Evolutionary conservation across 306 rosid species (phyloP).

Genomic region (Pyrus bretschneideri): DNA sequence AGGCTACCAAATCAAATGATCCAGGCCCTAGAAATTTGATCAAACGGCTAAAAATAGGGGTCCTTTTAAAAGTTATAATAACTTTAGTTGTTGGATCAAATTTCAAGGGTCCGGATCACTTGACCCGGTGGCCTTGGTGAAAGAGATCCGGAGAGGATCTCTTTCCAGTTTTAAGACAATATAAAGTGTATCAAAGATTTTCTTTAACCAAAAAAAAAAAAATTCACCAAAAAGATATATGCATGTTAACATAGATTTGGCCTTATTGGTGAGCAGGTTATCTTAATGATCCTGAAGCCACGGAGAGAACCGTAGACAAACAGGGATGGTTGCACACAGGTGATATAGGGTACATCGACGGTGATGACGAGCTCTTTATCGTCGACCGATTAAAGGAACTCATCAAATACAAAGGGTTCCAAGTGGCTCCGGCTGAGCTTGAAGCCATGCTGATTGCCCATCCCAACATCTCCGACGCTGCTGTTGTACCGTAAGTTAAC

Average conservation of each 20-base stretch:
- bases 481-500: slow-evolving; percentile 59
- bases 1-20: no score
- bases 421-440: slow-evolving; percentile 87
- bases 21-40: no score
- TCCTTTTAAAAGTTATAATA: no score
- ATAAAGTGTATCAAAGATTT: no score
- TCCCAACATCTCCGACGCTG: slow-evolving; percentile 60
- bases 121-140: fast-evolving
- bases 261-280: slow-evolving; percentile 40
- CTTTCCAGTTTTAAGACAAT: no score
- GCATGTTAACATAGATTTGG: background rate
- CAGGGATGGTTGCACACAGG: slow-evolving; percentile 85
- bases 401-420: slow-evolving; percentile 83
- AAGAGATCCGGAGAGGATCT: no score
- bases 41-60: no score
- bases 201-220: no score
- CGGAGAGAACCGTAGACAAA: slow-evolving; percentile 51
- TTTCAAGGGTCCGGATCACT: no score
- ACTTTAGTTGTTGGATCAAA: no score
- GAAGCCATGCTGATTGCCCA: slow-evolving; percentile 69
- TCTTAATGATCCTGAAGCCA: slow-evolving; percentile 64
- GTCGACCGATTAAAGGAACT: slow-evolving; percentile 77
- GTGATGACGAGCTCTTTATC: slow-evolving; percentile 60
- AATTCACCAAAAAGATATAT: background rate
- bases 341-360: slow-evolving; percentile 64